Conservation (phyloP, 2,329 filamentous ascomycete genomes). For the Ophiobolus disseminans region DNA sequence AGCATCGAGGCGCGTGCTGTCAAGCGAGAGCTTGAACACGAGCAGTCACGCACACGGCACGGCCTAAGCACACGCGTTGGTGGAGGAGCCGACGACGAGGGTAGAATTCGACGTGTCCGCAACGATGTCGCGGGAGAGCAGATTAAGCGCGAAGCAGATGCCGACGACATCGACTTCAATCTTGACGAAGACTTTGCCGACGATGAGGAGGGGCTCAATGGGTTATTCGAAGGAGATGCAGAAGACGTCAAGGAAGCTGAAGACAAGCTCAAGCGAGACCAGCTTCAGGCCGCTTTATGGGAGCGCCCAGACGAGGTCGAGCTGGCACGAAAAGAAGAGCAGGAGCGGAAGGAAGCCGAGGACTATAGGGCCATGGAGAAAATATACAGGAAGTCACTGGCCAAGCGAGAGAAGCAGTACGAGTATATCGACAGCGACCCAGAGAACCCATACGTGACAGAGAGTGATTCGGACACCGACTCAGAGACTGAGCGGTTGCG, state of each 20-base stretch:
- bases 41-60: constrained; percentile 18
- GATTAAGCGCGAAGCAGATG: constrained; percentile 62
- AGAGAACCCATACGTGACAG: constrained; percentile 55
- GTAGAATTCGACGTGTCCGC: constrained; percentile 40
- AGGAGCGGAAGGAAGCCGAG: constrained; percentile 72
- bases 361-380: constrained; percentile 76
- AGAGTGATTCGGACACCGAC: constrained; percentile 52
- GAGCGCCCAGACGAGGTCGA: constrained; percentile 63
- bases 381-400: constrained; percentile 77
- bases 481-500: constrained; percentile 70
- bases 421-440: constrained; percentile 86
- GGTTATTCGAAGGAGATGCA: constrained; percentile 51
- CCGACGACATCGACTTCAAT: constrained; percentile 71
- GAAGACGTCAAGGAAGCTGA: constrained; percentile 70
- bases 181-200: constrained; percentile 78
- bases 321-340: constrained; percentile 70
- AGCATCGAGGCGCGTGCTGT: constrained; percentile 54
- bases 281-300: constrained; percentile 87
- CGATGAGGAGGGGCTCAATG: constrained; percentile 70
- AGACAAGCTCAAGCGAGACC: constrained; percentile 73
- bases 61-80: constrained; percentile 41
- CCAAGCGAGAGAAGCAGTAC: constrained; percentile 83
- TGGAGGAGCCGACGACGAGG: constrained; percentile 49
- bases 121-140: constrained; percentile 53
- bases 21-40: constrained; percentile 55